Conservation (phyloP, 2,329 filamentous ascomycete genomes). For the Ophiostoma fasciatum region DNA sequence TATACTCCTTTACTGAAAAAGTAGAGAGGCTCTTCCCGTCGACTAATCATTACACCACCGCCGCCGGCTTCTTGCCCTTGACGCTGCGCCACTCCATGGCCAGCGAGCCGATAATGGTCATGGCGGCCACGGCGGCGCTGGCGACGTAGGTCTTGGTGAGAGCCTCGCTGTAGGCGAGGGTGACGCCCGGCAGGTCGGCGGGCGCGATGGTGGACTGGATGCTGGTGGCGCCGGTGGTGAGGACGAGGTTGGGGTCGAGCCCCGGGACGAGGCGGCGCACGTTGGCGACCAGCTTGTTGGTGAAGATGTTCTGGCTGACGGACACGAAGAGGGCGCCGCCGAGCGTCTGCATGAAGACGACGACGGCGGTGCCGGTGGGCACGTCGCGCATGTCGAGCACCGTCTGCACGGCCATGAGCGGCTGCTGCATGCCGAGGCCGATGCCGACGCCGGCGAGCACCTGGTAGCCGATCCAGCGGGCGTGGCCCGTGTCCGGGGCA, state of each 20-base stretch:
- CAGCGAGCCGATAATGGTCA: constrained; percentile 19
- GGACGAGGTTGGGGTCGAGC: constrained; percentile 13
- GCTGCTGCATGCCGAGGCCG: constrained; percentile 25
- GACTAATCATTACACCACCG: too few relatives aligned
- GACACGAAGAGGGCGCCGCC: constrained; percentile 24
- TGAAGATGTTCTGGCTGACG: constrained; percentile 27
- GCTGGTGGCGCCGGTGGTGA: constrained; percentile 15
- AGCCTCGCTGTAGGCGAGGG: constrained; percentile 20
- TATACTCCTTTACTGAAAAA: too few relatives aligned
- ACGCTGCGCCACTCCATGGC: constrained; percentile 30
- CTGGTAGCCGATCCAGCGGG: constrained; percentile 32
- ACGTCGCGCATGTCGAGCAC: constrained; percentile 24
- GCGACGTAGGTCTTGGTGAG: constrained; percentile 19
- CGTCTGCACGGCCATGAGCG: constrained; percentile 26
- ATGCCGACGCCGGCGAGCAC: constrained; percentile 24
- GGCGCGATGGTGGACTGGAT: constrained; percentile 9
- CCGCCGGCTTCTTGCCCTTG: too few relatives aligned
- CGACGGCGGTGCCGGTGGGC: constrained; percentile 23
- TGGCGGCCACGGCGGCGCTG: constrained; percentile 21
- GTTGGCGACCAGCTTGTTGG: constrained; percentile 21
- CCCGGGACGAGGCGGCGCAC: constrained; percentile 14
- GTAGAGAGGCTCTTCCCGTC: too few relatives aligned
- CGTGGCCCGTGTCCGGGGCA: constrained; percentile 25
- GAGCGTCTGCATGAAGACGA: constrained; percentile 23
- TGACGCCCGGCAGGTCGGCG: constrained; percentile 12